phyloP scores from a whole-genome alignment of 805 yeast species.

The Pichia phayaonensis region DNA sequence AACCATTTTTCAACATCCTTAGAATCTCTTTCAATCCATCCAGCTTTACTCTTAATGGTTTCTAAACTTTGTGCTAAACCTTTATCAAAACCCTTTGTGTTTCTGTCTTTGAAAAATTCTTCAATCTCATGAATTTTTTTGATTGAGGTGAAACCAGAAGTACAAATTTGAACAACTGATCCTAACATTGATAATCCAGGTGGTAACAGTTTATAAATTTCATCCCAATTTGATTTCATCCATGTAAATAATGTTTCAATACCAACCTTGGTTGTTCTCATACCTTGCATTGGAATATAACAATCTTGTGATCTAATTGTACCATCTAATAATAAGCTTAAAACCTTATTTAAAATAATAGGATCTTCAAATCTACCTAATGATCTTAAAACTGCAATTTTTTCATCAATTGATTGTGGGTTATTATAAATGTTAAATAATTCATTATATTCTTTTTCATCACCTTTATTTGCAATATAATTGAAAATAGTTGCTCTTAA shows the following conservation, averaged over 20 bases:
- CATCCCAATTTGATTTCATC: constrained; percentile 66
- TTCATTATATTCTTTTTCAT: constrained; percentile 32
- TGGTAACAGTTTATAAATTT: constrained; percentile 58
- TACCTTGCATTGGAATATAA: constrained; percentile 66
- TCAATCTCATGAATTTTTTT: constrained; percentile 36
- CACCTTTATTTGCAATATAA: constrained; percentile 35
- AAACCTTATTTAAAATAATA: constrained; percentile 31
- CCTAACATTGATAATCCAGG: constrained; percentile 78
- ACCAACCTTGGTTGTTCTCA: constrained; percentile 58
- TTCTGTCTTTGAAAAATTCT: constrained; percentile 40
- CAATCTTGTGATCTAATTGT: constrained; percentile 49
- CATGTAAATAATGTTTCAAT: constrained; percentile 66
- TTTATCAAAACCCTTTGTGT: constrained; percentile 51
- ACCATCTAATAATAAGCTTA: constrained; percentile 47
- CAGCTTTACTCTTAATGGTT: constrained; percentile 41
- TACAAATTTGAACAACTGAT: constrained; percentile 55
- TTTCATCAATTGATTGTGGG: constrained; percentile 50
- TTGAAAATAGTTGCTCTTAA: constrained; percentile 37
- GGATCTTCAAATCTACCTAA: constrained; percentile 41
- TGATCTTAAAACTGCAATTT: constrained; percentile 48
- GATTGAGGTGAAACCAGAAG: constrained; percentile 35
- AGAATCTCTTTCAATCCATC: constrained; percentile 50
- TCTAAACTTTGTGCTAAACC: constrained; percentile 53
- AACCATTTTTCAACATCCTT: constrained; percentile 42
- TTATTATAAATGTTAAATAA: constrained; percentile 39